Evolutionary conservation across 805 yeast species (phyloP), one percentile per base, ranked within the genome.

Genomic region (Lachancea cidri): DNA sequence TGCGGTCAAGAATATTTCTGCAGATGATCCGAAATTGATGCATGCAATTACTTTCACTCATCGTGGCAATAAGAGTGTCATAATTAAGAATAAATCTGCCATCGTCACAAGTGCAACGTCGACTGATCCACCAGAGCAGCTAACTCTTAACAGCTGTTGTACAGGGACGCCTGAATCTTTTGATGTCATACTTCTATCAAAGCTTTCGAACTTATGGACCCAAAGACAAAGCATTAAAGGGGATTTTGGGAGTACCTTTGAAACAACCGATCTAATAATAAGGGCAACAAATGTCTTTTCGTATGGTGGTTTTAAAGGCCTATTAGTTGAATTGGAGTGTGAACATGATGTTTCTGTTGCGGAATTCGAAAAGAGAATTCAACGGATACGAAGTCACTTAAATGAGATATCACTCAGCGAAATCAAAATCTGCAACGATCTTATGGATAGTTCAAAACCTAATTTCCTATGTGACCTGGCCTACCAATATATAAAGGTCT

Each of bases 261-360:
- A 41, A 31, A 53, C 59, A 2, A 48, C 50, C 7, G 53, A 50
- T 18, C 18, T 55, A 4, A 32, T 47, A 11, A 50, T 61, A 1
- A 41, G 62, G 37, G 56, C 55, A 7, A 50, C 57, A 14, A 61
- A 61, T 38, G 45, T 60, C 9, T 61, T 61, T 37, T 54, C 62
- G 3, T 51, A 55, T 13, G 54, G 62, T 9, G 64, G 66, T 2
- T 61, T 61, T 36, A 58, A 57, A 29, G 66, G 66, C 1, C 47
- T 61, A 7, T 29, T 58, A 13, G 46, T 61, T 5, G 63, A 58
- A 38, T 33, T 60, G 17, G 47, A 48, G 6, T 30, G 49, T 8
- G 45, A 48, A 13, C 41, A 39, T 22, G 42, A 41, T 17, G 42
- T 41, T 5, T 40, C 51, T 8, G 38, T 25, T 16, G 46, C 41